Evolutionary conservation across 345 rosid genomes (phyloP).

Genomic region (Toxicodendron radicans): DNA sequence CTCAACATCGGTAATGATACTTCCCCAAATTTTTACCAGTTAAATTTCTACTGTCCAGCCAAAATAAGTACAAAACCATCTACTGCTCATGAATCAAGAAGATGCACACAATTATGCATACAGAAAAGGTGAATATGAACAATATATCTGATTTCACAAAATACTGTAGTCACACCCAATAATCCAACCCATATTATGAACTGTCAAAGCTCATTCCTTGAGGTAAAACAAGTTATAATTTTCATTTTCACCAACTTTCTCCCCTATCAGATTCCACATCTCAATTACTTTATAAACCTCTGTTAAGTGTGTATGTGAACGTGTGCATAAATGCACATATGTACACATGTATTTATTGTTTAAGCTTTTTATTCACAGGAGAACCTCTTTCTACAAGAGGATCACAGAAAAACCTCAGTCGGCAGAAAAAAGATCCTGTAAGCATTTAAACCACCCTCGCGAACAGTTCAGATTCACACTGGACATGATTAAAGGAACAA

Average conservation of each 20-base stretch:
- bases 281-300: background rate
- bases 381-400: background rate
- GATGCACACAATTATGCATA: background rate
- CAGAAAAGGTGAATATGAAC: background rate
- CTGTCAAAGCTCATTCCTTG: background rate
- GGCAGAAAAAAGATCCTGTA: background rate
- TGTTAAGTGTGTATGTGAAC: background rate
- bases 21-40: background rate
- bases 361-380: background rate
- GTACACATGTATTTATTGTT: background rate
- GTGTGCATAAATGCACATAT: background rate
- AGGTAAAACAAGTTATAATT: background rate
- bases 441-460: background rate
- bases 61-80: background rate
- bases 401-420: background rate
- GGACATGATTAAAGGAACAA: background rate
- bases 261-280: background rate
- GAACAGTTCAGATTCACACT: background rate
- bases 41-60: background rate
- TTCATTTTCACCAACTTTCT: background rate
- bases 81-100: background rate
- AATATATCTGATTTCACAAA: too few relatives aligned
- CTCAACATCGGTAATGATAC: background rate
- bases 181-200: background rate
- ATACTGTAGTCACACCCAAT: background rate